Evolutionary conservation across 441 rosid species (phyloP).

Genomic region (Omphalea diandra): DNA sequence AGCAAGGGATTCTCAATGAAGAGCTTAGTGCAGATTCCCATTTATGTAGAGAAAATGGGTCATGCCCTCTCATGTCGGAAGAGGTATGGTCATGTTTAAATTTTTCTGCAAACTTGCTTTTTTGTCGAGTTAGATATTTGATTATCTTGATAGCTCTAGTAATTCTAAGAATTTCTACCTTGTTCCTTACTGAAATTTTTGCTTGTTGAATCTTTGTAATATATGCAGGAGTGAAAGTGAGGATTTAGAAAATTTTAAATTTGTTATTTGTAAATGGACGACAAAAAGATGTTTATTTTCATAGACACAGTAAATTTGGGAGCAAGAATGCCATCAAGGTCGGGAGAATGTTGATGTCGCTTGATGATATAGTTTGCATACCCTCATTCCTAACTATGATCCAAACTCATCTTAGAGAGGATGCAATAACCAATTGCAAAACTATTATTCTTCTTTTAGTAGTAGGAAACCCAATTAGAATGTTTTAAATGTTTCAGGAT

Average conservation of each 20-base stretch:
- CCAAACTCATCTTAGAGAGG: no score
- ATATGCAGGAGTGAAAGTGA: neutral
- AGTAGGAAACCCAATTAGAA: no score
- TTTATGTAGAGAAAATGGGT: conserved; percentile 70
- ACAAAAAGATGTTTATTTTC: neutral
- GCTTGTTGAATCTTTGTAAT: neutral
- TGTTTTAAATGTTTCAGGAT: no score
- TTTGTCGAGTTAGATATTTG: neutral
- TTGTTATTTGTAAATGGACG: neutral
- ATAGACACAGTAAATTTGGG: neutral
- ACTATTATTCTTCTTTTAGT: no score
- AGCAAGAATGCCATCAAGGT: neutral
- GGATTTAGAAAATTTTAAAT: neutral
- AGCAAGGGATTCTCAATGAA: conserved; percentile 64
- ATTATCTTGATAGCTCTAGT: neutral
- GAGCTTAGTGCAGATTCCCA: conserved; percentile 60
- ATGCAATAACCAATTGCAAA: no score
- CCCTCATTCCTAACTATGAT: no score
- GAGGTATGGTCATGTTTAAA: conserved; percentile 53
- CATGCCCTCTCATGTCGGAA: conserved; percentile 98
- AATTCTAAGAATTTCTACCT: neutral
- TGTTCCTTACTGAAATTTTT: neutral
- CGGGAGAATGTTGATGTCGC: neutral
- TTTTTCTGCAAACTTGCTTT: neutral
- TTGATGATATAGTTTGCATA: no score